phyloP scores from a whole-genome alignment of 192 early-diverging fungal species.

The Linnemannia zychae region DNA sequence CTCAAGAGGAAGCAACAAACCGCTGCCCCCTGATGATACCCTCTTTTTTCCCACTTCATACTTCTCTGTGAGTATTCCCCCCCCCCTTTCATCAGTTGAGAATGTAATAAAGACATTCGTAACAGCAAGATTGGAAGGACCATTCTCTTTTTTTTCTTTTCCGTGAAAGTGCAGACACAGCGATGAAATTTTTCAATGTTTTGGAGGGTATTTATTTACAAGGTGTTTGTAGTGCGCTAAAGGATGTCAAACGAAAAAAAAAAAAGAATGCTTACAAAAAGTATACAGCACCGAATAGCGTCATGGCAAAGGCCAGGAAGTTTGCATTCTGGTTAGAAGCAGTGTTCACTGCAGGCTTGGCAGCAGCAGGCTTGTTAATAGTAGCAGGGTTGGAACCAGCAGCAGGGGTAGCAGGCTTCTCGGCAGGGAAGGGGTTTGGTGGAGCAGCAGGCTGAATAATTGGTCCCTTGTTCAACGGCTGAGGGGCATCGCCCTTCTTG shows the following conservation, averaged over 20 bases:
- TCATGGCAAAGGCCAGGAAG: constrained; percentile 20
- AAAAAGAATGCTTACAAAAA: constrained; percentile 4
- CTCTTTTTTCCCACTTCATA: not conserved
- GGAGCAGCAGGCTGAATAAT: constrained; percentile 12
- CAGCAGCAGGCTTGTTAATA: constrained; percentile 6
- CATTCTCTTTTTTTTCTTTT: too few relatives aligned
- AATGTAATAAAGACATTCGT: not conserved
- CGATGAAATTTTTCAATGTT: too few relatives aligned
- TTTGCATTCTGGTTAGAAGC: not conserved
- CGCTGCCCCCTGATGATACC: not conserved
- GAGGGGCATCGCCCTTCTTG: constrained; percentile 14
- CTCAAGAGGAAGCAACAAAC: constrained; percentile 34
- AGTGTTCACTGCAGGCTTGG: constrained; percentile 8
- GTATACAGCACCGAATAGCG: constrained; percentile 26
- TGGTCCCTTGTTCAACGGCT: constrained; percentile 8
- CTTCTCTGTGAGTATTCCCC: not conserved
- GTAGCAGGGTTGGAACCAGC: not conserved
- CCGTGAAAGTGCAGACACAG: too few relatives aligned
- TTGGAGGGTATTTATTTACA: not conserved
- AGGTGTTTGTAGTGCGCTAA: too few relatives aligned
- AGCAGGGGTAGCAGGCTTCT: not conserved
- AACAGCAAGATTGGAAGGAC: too few relatives aligned
- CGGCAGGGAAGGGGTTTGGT: constrained; percentile 23
- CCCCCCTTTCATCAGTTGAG: not conserved
- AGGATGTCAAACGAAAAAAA: too few relatives aligned